Conservation (phyloP, 495 filamentous ascomycete species). For the Penicillium malachiteum region DNA sequence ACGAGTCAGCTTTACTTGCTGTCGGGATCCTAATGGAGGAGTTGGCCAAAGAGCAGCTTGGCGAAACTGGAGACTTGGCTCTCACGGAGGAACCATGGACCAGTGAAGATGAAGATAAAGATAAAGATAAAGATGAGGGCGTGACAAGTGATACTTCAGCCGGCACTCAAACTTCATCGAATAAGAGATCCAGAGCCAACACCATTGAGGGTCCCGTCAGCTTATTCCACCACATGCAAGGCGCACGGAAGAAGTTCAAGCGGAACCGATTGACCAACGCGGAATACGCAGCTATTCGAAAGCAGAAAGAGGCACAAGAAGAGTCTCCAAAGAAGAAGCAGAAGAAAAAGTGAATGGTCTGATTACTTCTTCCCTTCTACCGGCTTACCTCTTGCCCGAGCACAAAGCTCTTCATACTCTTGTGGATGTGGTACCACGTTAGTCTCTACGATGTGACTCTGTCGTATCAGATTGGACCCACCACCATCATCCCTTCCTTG, state of each 20-base stretch:
- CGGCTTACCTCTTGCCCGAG: too few relatives aligned
- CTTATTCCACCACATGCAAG: conserved; percentile 25
- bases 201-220: conserved; percentile 17
- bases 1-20: conserved; percentile 80
- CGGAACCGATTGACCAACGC: conserved; percentile 9
- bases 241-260: conserved; percentile 24
- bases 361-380: neutral
- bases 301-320: neutral
- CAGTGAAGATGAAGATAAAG: conserved; percentile 21
- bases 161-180: neutral
- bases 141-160: neutral
- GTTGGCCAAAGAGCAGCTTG: conserved; percentile 59
- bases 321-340: neutral
- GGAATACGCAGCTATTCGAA: neutral
- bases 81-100: conserved; percentile 60
- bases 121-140: conserved; percentile 6
- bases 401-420: too few relatives aligned
- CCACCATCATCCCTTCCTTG: too few relatives aligned
- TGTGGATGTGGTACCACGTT: too few relatives aligned
- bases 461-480: too few relatives aligned
- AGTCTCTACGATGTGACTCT: too few relatives aligned
- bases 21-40: conserved; percentile 84
- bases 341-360: neutral
- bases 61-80: conserved; percentile 69
- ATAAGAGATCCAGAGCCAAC: conserved; percentile 16